Evolutionary conservation across 176 grass and related monocot genomes (phyloP), one percentile per base, ranked within the genome.

Genomic region (Stipa capillata): DNA sequence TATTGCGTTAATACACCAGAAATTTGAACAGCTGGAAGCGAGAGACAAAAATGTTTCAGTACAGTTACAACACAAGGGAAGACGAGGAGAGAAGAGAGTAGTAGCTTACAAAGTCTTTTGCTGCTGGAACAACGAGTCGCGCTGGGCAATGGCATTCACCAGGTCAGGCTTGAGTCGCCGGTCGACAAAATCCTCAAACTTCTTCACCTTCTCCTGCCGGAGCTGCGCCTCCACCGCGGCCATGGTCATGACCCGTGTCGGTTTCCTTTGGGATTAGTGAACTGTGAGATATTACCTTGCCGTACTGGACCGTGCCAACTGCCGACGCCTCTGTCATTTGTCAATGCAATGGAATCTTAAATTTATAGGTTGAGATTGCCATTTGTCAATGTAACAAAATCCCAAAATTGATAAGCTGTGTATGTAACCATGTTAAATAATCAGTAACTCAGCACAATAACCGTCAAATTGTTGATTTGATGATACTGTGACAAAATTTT

Each of bases 61-160:
- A 64, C n/a, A 25, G 13, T 35, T 34, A 17, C 18, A 49, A 15
- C 42, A 64, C 1, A 2, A 28, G 33, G 4, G 15, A 31, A 21
- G 18, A 24, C 8, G 2, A 57, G 21, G 6, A 29, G 21, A 40
- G 73, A 74, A 60, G 60, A 0, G 1, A 66, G 51, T n/a, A n/a
- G n/a, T 28, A 81, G 65, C 79, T 92, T 94, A 97, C 95, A 94
- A 94, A 37, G 89, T 83, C 83, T 94, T 94, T 77, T 97, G 92
- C 80, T 92, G 87, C 52, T 87, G 72, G 39, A 97, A 89, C 50
- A 97, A 73, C 34, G 92, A 89, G 69, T 97, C 89, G 0, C 92
- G 82, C 57, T 94, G 78, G n/a, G 61, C 37, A 0, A 97, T 81
- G 72, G 92, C 87, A 7, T 92, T 86, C 55, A 92, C 85, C 9